Base-by-base conservation (phyloP, 805 yeast species). In the Tanozyma kutaoensis region DNA sequence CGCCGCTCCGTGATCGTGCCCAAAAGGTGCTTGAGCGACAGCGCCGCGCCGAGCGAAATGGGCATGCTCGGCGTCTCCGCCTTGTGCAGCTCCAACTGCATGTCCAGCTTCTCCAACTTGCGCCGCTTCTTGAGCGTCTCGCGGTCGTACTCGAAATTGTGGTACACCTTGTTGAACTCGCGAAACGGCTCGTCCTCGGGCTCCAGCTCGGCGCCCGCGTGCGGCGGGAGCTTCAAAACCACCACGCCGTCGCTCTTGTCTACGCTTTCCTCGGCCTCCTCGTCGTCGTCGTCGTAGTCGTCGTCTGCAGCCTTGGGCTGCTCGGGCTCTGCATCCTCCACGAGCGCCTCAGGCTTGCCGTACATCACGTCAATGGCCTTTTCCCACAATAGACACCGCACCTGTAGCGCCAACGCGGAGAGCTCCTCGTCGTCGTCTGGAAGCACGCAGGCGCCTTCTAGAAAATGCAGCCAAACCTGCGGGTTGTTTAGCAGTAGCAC, bases 21-120 rank as follows among this genome's bases (percentile, higher is more conserved):
- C 17, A 91, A 57, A 26, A 91, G 62, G 48, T 93, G 86, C 43
- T 85, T 82, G 27, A 91, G 57, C 8, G 63, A 52, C 7, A 52
- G 52, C 2, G 51, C 63, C 4, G 55, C 36, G 4, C 64, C 61
- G 22, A 59, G 45, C 24, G 47, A 54, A 12, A 59, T 56, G 9
- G 48, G 50, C 23, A 48, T 40, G 20, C 35, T 42, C 7, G 17
- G 17, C 7, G 17, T 7, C 17, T 5, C 7, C 7, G n/a, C 12
- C 12, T 20, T 20, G 12, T 11, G 21, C 21, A 20, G 10, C 31
- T 62, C 73, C 15, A 84, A 50, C 39, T 78, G 72, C 42, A 78
- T 66, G 46, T 86, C 93, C 30, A 81, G 76, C 39, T 77, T 79
- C 41, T 82, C 93, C 18, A 86, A 57, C 42, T 76, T 79, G 34